These are phyloP conservation scores for Thelephora terrestris DNA, from an alignment of 1,284 basidiomycete species.

Conservation along the genomic window DNA sequence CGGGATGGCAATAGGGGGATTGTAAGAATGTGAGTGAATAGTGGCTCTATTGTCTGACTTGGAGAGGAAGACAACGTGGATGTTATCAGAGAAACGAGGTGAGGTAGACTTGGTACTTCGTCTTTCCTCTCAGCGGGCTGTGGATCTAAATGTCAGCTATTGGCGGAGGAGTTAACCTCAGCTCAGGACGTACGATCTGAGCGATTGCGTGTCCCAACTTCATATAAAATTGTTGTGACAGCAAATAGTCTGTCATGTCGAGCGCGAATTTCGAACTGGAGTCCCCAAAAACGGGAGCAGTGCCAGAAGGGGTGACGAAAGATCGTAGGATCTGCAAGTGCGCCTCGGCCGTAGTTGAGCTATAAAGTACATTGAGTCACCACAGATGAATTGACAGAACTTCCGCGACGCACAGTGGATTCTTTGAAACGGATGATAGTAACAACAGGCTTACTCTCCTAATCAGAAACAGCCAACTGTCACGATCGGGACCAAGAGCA, in stretches of 20 bases:
- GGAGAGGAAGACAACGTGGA: constrained; percentile 27
- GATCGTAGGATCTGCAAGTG: constrained; percentile 33
- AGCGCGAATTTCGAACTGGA: constrained; percentile 14
- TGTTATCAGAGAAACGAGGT: constrained; percentile 31
- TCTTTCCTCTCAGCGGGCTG: constrained; percentile 33
- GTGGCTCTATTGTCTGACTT: constrained; percentile 21
- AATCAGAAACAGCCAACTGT: constrained; percentile 50
- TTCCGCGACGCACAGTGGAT: constrained; percentile 33
- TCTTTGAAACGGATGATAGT: constrained; percentile 37
- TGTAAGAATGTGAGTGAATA: constrained; percentile 43
- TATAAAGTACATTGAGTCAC: constrained; percentile 12
- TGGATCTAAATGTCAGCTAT: neutral
- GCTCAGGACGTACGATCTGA: constrained; percentile 16
- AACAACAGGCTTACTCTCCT: constrained; percentile 37
- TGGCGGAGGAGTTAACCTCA: neutral
- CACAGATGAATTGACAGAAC: neutral
- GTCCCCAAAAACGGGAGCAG: constrained; percentile 22
- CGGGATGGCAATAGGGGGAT: constrained; percentile 62
- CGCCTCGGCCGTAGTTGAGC: constrained; percentile 27
- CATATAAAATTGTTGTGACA: constrained; percentile 32
- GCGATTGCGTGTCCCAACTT: constrained; percentile 23
- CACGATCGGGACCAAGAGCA: constrained; percentile 24
- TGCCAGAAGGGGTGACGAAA: constrained; percentile 24
- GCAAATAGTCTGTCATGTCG: constrained; percentile 29
- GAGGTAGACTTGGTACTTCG: constrained; percentile 28